Base-by-base conservation (phyloP, 2,329 filamentous ascomycete genomes). In the Pseudodiploospora longispora region DNA sequence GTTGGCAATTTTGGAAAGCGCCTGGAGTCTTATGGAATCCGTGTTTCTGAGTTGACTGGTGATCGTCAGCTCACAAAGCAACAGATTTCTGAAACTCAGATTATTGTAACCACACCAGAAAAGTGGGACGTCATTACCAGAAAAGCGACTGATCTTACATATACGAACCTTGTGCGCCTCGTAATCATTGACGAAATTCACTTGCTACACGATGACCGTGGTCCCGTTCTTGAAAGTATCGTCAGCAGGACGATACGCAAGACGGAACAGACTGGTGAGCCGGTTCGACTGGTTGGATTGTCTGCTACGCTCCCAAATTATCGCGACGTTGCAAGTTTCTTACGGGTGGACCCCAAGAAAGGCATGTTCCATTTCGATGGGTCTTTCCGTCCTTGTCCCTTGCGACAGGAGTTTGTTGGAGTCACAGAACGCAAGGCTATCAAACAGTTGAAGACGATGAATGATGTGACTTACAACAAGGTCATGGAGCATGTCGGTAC, bases 41-140 rank as follows among this genome's bases (percentile, higher is more conserved):
- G 80, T 47, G 93, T 98, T 8, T 81, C 90, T n/a, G 93, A 98
- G 66, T 72, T 98, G 58, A 98, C 93, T 49, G 93, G 93, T 70
- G 93, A 98, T 69, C 87, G 93, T 42, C 93, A 97, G 67, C 83
- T 98, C 60, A 98, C 91, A 19, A 98, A 98, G 67, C 89, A 95
- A 64, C 93, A 98, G 71, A 97, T 98, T 51, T 82, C 91, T 2
- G 93, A 98, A 58, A 98, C 93, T 1, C 91, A 98, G 63, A 83
- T 98, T 55, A 98, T 98, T 55, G 90, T 98, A 47, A 98, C 93
- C 1, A 98, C 93, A 0, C 93, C 93, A 19, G 93, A 98, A 66
- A 98, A 98, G 69, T 98, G 89, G 86, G 93, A 98, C 66, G 91
- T 98, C 54, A 96, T 98, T 55, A 98, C 94, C 5, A 82, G 94